These are phyloP conservation scores for Pseudogymnoascus sp. DNA, from an alignment of 2,329 filamentous ascomycete genomes.

Conservation along the genomic window DNA sequence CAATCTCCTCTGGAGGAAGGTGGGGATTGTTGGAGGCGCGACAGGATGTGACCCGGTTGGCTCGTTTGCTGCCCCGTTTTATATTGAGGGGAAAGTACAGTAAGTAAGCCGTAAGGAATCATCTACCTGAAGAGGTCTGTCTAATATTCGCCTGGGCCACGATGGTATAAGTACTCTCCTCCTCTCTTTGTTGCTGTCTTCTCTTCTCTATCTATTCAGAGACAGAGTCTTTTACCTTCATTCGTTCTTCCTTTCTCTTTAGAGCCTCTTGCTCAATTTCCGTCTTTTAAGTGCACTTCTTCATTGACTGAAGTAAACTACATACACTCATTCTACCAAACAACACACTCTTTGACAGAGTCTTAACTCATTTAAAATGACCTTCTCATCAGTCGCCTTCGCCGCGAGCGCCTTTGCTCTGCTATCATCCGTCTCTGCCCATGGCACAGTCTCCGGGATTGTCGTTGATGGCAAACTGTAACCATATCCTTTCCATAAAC, in stretches of 20 bases:
- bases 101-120: neutral
- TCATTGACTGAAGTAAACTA: constrained; percentile 22
- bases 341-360: constrained; percentile 13
- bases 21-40: neutral
- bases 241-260: neutral
- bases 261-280: neutral
- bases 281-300: constrained; percentile 10
- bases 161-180: constrained; percentile 1
- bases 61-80: neutral
- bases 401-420: constrained; percentile 17
- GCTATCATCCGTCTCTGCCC: constrained; percentile 22
- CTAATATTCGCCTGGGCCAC: neutral
- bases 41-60: neutral
- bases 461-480: constrained; percentile 23
- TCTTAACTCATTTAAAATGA: constrained; percentile 17
- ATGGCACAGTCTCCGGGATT: constrained; percentile 27
- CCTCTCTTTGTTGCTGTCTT: neutral
- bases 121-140: neutral
- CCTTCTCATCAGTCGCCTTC: constrained; percentile 21
- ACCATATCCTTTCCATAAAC: constrained; percentile 7
- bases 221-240: neutral
- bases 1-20: neutral
- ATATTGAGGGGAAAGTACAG: neutral
- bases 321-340: constrained; percentile 11
- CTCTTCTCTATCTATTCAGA: neutral